Evolutionary conservation across 1,139 yeast species (phyloP), one percentile per base, ranked within the genome.

Genomic region (Candida smagusa): DNA sequence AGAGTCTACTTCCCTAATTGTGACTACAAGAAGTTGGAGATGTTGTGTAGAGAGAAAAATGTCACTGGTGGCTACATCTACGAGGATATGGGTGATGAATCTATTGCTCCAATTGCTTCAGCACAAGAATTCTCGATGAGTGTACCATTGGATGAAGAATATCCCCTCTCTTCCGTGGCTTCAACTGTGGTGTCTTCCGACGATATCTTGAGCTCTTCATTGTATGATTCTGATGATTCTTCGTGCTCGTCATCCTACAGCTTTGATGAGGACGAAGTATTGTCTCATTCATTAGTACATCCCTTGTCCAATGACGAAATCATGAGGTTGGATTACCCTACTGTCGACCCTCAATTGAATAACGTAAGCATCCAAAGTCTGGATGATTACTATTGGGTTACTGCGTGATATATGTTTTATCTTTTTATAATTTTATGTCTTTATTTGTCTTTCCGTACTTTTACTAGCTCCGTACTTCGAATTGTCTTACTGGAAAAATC

Each of bases 1-100:
- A 59, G 79, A 43, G 72, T 79, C 33, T 77, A 73, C 51, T 79
- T 79, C 52, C 80, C 84, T 22, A 79, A 79, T 52, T 70, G 79
- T 46, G 82, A 79, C 43, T 59, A 63, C 11, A 55, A 50, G 12
- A 78, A 73, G 50, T 64, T 79, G 53, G 82, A 78, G 50, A 44
- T 44, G 12, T 57, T 79, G 37, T 58, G 80, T 43, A 51, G 64
- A 34, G 85, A 79, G 31, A 61, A 72, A 41, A 74, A 71, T 28
- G 69, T 80, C 9, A 52, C 65, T 6, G 70, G 72, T 22, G 85
- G 84, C 1, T 57, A 69, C 22, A 74, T 77, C 9, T 58, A 62
- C 43, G 65, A 65, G 40, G 68, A 61, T 36, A 27, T 37, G 16
- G 43, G 39, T 3, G 41, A 33, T 12, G 40, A 37, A 7, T 7